These are phyloP conservation scores for Henningerozyma blattae DNA, from an alignment of 805 yeast genomes.

Conservation along the genomic window DNA sequence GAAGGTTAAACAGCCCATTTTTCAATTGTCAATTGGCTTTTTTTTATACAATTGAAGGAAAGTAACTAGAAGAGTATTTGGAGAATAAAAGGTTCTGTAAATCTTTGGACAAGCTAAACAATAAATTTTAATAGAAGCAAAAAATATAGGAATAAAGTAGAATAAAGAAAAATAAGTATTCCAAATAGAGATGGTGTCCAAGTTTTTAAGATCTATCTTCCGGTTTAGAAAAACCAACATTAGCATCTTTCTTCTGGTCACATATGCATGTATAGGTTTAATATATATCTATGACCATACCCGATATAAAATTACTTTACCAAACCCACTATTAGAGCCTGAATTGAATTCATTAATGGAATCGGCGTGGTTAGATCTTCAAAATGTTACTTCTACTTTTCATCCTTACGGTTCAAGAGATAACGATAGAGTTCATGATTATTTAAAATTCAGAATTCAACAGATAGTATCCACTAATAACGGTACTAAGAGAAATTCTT, in stretches of 20 bases:
- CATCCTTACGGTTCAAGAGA: conserved; percentile 76
- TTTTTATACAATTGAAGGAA: no score
- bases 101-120: no score
- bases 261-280: conserved; percentile 32
- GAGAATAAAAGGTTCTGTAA: no score
- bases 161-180: no score
- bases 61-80: no score
- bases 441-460: conserved; percentile 35
- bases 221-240: conserved; percentile 67
- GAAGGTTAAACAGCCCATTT: no score
- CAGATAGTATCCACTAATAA: no score
- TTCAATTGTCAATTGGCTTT: no score
- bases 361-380: conserved; percentile 59
- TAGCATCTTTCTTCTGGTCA: conserved; percentile 39
- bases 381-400: conserved; percentile 46
- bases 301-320: conserved; percentile 8
- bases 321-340: conserved; percentile 14
- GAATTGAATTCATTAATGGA: conserved; percentile 28
- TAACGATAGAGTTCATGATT: conserved; percentile 67
- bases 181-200: conserved; percentile 1
- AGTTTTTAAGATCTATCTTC: conserved; percentile 36
- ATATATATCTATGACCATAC: conserved; percentile 22
- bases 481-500: conserved; percentile 12
- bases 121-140: no score
- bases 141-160: no score